These are phyloP conservation scores for Tephrocybe rancida DNA, from an alignment of 768 basidiomycete genomes.

Conservation along the genomic window DNA sequence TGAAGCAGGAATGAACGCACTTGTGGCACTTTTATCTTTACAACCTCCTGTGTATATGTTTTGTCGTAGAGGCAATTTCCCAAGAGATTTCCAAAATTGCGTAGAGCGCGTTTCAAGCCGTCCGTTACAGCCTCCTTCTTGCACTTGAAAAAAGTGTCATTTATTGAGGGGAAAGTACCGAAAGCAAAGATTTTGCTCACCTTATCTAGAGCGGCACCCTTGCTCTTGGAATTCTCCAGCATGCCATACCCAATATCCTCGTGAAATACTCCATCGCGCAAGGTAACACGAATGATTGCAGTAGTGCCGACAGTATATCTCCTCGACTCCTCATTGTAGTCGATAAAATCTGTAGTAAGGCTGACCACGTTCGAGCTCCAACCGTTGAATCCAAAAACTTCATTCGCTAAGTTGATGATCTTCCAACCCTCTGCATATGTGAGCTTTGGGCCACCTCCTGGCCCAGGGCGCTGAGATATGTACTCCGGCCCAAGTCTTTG, in stretches of 20 bases:
- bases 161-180: not conserved
- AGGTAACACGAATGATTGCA: conserved; percentile 83
- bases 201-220: conserved; percentile 89
- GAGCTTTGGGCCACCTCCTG: conserved; percentile 83
- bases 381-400: conserved; percentile 97
- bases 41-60: conserved; percentile 77
- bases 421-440: conserved; percentile 98
- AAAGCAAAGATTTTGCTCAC: conserved; percentile 43
- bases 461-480: conserved; percentile 86
- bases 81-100: conserved; percentile 92
- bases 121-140: conserved; percentile 99
- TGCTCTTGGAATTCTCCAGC: conserved; percentile 83
- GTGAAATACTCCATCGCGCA: conserved; percentile 86
- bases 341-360: conserved; percentile 78
- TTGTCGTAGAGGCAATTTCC: conserved; percentile 99
- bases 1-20: conserved; percentile 48
- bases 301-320: conserved; percentile 77
- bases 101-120: conserved; percentile 85
- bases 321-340: conserved; percentile 67
- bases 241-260: conserved; percentile 95
- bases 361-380: conserved; percentile 85
- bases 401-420: conserved; percentile 96
- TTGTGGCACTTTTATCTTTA: conserved; percentile 83
- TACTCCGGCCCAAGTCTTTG: conserved; percentile 94
- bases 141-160: conserved; percentile 55